Evolutionary conservation across 2,329 filamentous ascomycete genomes (phyloP).

Genomic region (Triangularia verruculosa): DNA sequence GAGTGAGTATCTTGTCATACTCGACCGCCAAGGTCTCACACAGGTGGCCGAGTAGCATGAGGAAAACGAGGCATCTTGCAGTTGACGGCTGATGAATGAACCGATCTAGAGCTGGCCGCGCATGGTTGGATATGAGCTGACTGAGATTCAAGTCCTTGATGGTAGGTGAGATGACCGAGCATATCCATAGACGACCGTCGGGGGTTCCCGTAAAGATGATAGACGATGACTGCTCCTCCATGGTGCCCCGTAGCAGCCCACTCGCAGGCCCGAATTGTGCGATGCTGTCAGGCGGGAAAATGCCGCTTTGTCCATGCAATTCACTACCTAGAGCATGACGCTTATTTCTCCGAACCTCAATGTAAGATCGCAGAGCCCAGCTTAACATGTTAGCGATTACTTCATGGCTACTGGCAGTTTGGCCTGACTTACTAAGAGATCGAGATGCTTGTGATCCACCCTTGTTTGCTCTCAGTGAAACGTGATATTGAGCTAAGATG

Average conservation of each 20-base stretch:
- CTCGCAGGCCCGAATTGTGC: not conserved
- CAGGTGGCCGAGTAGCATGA: slow-evolving; percentile 12
- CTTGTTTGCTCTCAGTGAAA: slow-evolving; percentile 9
- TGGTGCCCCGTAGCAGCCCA: not conserved
- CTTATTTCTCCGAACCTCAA: slow-evolving; percentile 1
- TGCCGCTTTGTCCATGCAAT: slow-evolving; percentile 10
- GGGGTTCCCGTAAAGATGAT: slow-evolving; percentile 12
- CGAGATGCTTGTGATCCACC: slow-evolving; percentile 16
- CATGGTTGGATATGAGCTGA: not conserved
- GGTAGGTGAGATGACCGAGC: slow-evolving; percentile 4
- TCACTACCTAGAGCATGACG: slow-evolving; percentile 1
- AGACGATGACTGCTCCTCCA: slow-evolving; percentile 12
- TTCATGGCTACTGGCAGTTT: no score
- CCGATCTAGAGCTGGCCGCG: not conserved
- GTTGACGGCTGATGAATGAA: slow-evolving; percentile 16
- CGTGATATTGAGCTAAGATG: slow-evolving; percentile 13
- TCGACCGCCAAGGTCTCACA: slow-evolving; percentile 13
- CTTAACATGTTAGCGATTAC: not conserved
- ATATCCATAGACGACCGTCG: slow-evolving; percentile 12
- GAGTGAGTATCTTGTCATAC: slow-evolving; percentile 11
- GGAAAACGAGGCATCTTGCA: slow-evolving; percentile 14
- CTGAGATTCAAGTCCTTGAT: not conserved
- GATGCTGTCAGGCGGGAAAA: slow-evolving; percentile 17
- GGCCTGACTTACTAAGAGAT: slow-evolving; percentile 9
- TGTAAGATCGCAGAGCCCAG: slow-evolving; percentile 8